Base-by-base conservation (phyloP, 2,329 filamentous ascomycete species). In the Ciborinia camelliae region DNA sequence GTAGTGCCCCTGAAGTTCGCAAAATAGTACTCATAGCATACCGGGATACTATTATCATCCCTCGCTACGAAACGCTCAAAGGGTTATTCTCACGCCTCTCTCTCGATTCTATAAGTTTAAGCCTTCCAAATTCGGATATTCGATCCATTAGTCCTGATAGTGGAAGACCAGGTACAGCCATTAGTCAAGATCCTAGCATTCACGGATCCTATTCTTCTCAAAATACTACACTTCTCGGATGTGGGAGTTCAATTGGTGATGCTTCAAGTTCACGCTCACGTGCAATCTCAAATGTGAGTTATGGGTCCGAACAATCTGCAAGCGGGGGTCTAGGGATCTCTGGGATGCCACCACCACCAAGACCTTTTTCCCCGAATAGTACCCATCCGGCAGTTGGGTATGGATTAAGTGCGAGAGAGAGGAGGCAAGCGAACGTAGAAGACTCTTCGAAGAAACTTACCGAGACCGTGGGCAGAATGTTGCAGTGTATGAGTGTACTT, bases 401-500 rank as follows among this genome's bases (percentile, higher is more conserved):
- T 30, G 50, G 39, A 15, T 47, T 64, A 26, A 65, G 58, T 41
- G 63, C 58, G 10, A 62, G 32, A 12, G 65, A 39, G 59, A 65
- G 69, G 53, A 69, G 71, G 62, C 72, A 68, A 65, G 82, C 64
- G 82, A 87, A 69, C 28, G 79, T 86, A 18, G 85, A 88, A 75
- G 85, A 90, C 72, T 89, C 86, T 57, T 64, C 78, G 73, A 85
- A 91, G 74, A 87, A 95, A 73, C 87, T 98, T 62, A 97, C 95
- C 0, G 93, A 98, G 71, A 97, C 94, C 71, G 93, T 97, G 0
- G 95, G 92, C 0, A 83, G 94, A 59, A 96, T 99, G 91, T 81
- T 99, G 68, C 95, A 99, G 79, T 99, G 95, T 76, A 89, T 98
- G 77, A 94, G 90, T 75, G 92, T 99, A 9, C 81, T 99, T 28